Evolutionary conservation across 257 asterid genomes (phyloP), one percentile per base, ranked within the genome.

Genomic region (Galeopsis tetrahit): DNA sequence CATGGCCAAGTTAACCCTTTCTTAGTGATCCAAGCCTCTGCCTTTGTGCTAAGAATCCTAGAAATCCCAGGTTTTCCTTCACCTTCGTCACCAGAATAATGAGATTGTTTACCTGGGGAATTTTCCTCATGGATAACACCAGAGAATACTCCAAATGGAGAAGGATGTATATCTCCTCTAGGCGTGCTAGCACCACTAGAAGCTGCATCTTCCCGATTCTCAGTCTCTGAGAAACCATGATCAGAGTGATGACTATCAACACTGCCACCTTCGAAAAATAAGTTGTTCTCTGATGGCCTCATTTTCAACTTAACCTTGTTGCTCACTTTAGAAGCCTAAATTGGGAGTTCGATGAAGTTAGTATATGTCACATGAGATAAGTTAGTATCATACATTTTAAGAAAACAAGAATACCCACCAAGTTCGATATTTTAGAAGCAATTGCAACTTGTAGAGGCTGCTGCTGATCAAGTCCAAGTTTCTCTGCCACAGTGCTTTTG

Each of bases 161-260:
- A 85, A 78, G 82, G 86, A 61, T 70, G 88, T 36, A 77, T 59
- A 64, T 95, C 96, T 69, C 91, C 97, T 78, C 88, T 80, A 34
- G 99, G 97, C 6, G 96, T 92, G 77, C 96, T 90, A 60, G 94
- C 89, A 68, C 89, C 96, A 86, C 97, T 88, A 7, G 96, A 92
- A 71, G 89, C 87, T 34, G 87, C 96, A 88, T 92, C 96, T 28
- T 95, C 98, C 80, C 87, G 82, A 39, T 85, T 80, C 32, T 91
- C 93, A 34, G 72, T 71, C 55, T 86, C 95, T 0, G 80, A 73
- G 68, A 74, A 79, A 72, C 79, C 84, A 35, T 84, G 90, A 57
- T 89, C 96, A 3, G 95, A 89, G 17, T 84, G 86, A 77, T 86
- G 87, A 78, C 87, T 80, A 64, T 83, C 91, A 36, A 81, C 87